These are phyloP conservation scores for Lentinula sp. DNA, from an alignment of 768 basidiomycete genomes.

Conservation along the genomic window DNA sequence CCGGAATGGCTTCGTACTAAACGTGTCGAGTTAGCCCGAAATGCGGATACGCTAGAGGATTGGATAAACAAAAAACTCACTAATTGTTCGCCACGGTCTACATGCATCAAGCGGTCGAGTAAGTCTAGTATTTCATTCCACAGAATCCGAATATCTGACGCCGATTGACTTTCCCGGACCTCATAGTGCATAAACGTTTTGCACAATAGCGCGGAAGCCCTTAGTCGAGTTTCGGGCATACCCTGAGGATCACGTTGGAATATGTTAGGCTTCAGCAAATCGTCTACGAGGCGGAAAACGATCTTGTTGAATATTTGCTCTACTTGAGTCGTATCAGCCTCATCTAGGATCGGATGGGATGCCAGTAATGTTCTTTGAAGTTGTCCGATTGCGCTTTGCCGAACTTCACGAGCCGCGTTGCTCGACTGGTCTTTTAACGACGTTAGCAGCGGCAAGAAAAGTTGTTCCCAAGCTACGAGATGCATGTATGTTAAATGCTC, in stretches of 20 bases:
- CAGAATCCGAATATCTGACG: slow-evolving; percentile 61
- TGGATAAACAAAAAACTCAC: slow-evolving; percentile 37
- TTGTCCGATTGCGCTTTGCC: slow-evolving; percentile 72
- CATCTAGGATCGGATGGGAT: slow-evolving; percentile 57
- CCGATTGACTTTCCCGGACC: slow-evolving; percentile 55
- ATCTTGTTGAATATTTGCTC: slow-evolving; percentile 85
- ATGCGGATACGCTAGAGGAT: neutral
- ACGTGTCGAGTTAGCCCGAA: neutral
- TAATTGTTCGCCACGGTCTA: slow-evolving; percentile 80
- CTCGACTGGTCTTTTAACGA: slow-evolving; percentile 77
- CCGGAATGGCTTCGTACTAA: slow-evolving; percentile 91
- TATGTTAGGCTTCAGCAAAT: slow-evolving; percentile 80
- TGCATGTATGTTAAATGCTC: neutral
- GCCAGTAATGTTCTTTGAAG: slow-evolving; percentile 83
- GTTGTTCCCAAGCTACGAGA: slow-evolving; percentile 62
- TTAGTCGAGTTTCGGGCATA: slow-evolving; percentile 85
- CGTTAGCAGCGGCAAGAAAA: slow-evolving; percentile 67
- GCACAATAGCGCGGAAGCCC: slow-evolving; percentile 86
- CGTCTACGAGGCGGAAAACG: slow-evolving; percentile 88
- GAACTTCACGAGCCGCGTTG: slow-evolving; percentile 78
- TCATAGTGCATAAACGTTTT: slow-evolving; percentile 95
- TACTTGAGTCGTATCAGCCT: slow-evolving; percentile 54
- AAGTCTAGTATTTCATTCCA: slow-evolving; percentile 91
- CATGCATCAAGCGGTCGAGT: slow-evolving; percentile 83
- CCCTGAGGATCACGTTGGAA: slow-evolving; percentile 75